Evolutionary conservation across 805 yeast genomes (phyloP).

Genomic region (Myxozyma sirexii): DNA sequence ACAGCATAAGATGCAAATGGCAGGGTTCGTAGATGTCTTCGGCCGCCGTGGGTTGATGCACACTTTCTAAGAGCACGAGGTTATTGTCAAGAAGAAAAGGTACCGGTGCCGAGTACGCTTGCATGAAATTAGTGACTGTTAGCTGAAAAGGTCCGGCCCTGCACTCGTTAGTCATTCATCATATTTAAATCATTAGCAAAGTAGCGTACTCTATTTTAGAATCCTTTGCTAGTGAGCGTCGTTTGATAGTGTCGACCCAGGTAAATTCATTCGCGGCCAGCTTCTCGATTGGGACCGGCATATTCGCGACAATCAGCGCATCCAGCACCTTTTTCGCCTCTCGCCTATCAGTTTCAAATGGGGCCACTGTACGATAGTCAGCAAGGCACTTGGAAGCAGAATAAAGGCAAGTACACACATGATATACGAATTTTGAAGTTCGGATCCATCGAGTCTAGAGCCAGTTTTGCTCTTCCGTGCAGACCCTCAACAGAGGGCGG

Average conservation of each 20-base stretch:
- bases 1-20: conserved; percentile 23
- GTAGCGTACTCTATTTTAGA: conserved; percentile 14
- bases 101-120: conserved; percentile 23
- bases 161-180: not conserved
- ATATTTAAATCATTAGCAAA: not conserved
- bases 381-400: not conserved
- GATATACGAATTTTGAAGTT: conserved; percentile 15
- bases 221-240: conserved; percentile 25
- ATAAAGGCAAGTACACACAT: conserved; percentile 5
- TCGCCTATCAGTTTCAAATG: conserved; percentile 19
- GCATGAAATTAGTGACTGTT: conserved; percentile 23
- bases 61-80: conserved; percentile 17
- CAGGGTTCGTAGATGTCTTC: conserved; percentile 30
- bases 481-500: conserved; percentile 20
- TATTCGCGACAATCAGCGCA: conserved; percentile 18
- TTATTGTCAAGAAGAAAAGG: conserved; percentile 22
- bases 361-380: conserved; percentile 8
- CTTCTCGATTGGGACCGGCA: conserved; percentile 18
- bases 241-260: conserved; percentile 14
- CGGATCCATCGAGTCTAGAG: conserved; percentile 18
- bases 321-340: conserved; percentile 20
- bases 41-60: conserved; percentile 11
- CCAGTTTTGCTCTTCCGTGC: conserved; percentile 27
- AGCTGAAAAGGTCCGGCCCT: conserved; percentile 11
- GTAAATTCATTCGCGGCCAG: conserved; percentile 14